Evolutionary conservation across 306 rosid genomes (phyloP).

Genomic region (Cucumis cinereus): DNA sequence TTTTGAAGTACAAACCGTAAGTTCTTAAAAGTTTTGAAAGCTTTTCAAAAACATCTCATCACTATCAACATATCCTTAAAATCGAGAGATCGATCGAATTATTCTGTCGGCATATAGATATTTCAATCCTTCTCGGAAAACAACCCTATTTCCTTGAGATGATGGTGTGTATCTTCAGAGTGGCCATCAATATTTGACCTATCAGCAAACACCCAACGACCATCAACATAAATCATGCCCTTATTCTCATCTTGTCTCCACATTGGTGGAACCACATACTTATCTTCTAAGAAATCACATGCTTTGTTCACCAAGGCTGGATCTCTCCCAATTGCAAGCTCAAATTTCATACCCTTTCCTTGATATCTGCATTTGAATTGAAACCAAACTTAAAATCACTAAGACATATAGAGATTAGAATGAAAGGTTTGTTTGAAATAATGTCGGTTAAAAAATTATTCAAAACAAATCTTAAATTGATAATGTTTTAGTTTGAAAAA

Average conservation of each 20-base stretch:
- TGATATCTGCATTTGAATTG: slow-evolving; percentile 61
- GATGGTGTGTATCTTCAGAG: neutral
- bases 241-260: slow-evolving; percentile 81
- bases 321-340: slow-evolving; percentile 61
- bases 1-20: too few relatives aligned
- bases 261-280: slow-evolving; percentile 59
- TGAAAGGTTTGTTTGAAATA: too few relatives aligned
- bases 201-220: slow-evolving; percentile 72
- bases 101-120: neutral
- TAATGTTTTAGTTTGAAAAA: too few relatives aligned
- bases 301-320: slow-evolving; percentile 77
- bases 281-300: slow-evolving; percentile 63
- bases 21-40: too few relatives aligned
- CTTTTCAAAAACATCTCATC: too few relatives aligned
- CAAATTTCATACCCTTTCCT: slow-evolving; percentile 58
- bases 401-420: too few relatives aligned
- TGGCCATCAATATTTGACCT: slow-evolving; percentile 49
- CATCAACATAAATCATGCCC: slow-evolving; percentile 59
- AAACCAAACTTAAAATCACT: neutral
- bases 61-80: too few relatives aligned
- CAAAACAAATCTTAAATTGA: too few relatives aligned
- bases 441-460: too few relatives aligned
- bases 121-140: neutral
- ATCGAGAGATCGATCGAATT: too few relatives aligned
- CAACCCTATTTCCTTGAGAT: neutral